Percentiles rank a stretch among this genome's conserved stretches.
These are phyloP conservation scores for Jaenimonas drosophilae DNA, from an alignment of 208 protist genomes.

Conservation along the genomic window DNA sequence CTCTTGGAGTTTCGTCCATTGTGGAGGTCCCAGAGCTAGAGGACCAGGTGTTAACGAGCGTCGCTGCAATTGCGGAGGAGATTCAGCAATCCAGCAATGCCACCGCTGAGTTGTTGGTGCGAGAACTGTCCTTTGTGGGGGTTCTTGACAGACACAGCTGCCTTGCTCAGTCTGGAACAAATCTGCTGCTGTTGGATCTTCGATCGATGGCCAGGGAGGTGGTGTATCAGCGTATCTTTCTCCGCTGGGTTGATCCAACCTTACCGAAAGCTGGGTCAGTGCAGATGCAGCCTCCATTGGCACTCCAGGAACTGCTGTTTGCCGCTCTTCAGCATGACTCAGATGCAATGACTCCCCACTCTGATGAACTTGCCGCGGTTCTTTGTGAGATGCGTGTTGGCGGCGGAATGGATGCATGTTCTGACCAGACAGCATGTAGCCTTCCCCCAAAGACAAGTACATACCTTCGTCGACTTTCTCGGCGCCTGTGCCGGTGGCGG, in stretches of 20 bases:
- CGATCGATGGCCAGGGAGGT: constrained; percentile 40
- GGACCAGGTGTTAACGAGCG: constrained; percentile 21
- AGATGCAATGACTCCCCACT: too few relatives aligned
- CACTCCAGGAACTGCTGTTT: constrained; percentile 29
- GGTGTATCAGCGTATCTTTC: constrained; percentile 74
- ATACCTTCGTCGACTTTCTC: constrained; percentile 32
- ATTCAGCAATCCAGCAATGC: too few relatives aligned
- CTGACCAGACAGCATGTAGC: too few relatives aligned
- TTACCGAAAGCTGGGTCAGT: too few relatives aligned
- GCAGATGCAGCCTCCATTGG: too few relatives aligned
- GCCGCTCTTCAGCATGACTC: constrained; percentile 18
- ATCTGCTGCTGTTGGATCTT: constrained; percentile 59
- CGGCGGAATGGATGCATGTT: too few relatives aligned
- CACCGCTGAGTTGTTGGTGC: too few relatives aligned
- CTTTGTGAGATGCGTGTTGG: too few relatives aligned
- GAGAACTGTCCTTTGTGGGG: neutral
- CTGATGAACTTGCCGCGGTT: too few relatives aligned
- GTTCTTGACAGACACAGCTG: constrained; percentile 12
- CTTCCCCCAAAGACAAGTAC: constrained; percentile 8
- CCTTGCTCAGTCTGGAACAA: constrained; percentile 67
- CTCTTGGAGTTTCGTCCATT: too few relatives aligned
- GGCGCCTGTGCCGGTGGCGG: constrained; percentile 42
- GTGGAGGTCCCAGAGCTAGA: constrained; percentile 1
- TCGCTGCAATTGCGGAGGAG: too few relatives aligned
- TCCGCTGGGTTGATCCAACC: constrained; percentile 49